Conservation (phyloP, 208 protist species). For the Acanthamoeba triangularis region DNA sequence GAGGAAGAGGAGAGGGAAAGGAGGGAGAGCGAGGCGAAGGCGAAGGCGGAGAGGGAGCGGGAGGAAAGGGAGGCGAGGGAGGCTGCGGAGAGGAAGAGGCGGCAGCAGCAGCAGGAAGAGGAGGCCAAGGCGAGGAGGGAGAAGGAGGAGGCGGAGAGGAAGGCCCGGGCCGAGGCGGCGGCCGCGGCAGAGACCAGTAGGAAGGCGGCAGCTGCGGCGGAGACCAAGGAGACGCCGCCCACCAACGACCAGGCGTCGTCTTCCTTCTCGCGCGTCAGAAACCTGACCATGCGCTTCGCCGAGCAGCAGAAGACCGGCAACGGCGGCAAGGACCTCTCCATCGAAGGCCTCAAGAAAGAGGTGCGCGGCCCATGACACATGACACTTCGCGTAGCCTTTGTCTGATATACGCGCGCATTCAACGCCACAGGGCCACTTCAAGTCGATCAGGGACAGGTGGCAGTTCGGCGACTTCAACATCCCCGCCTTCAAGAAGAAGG, state of each 20-base stretch:
- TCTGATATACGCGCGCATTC: no score
- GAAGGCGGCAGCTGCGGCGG: neutral
- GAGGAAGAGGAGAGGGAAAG: no score
- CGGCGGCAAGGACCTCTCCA: constrained; percentile 13
- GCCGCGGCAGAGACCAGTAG: neutral
- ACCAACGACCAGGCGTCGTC: neutral
- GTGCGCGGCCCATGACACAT: no score
- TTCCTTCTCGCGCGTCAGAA: constrained; percentile 17
- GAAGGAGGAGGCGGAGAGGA: constrained; percentile 29
- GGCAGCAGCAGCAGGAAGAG: constrained; percentile 7
- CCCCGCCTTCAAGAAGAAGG: neutral
- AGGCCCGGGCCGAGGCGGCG: neutral
- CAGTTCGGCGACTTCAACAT: constrained; percentile 14
- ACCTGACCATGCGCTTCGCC: constrained; percentile 44
- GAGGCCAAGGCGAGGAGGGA: neutral
- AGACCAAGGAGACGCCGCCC: constrained; percentile 8
- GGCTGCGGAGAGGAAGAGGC: neutral
- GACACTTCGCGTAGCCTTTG: no score
- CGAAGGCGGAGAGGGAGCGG: neutral
- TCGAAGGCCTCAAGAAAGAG: constrained; percentile 13
- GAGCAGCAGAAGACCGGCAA: constrained; percentile 20
- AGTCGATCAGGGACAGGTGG: constrained; percentile 53
- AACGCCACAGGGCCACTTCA: constrained; percentile 24
- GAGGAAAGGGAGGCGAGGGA: neutral
- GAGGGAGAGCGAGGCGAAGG: neutral